These are phyloP conservation scores for Yamadazyma atlantica DNA, from an alignment of 1,139 yeast genomes.

Conservation along the genomic window DNA sequence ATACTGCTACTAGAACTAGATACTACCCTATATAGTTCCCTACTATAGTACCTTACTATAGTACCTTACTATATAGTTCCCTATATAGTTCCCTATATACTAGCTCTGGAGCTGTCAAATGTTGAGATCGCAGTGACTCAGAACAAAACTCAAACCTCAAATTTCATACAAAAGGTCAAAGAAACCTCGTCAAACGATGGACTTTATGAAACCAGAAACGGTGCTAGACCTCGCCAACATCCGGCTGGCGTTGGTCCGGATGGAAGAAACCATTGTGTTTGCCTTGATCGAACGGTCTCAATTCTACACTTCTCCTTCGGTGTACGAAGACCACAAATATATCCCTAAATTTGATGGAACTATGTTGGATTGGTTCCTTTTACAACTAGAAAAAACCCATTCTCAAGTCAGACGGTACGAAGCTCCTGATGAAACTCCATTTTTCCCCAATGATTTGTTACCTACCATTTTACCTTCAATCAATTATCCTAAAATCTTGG, in stretches of 20 bases:
- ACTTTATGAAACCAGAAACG: constrained; percentile 79
- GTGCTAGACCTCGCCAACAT: constrained; percentile 81
- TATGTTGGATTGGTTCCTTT: constrained; percentile 81
- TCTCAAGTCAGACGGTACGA: constrained; percentile 87
- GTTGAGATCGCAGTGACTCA: not conserved
- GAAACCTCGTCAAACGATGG: no score
- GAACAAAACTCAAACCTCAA: no score
- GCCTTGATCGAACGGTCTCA: constrained; percentile 91
- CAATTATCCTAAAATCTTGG: constrained; percentile 76
- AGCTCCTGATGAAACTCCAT: constrained; percentile 95
- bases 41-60: no score
- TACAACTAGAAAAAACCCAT: constrained; percentile 75
- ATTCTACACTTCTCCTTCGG: constrained; percentile 72
- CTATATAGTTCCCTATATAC: no score
- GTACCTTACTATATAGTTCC: no score
- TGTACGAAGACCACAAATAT: constrained; percentile 62
- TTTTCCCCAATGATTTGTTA: constrained; percentile 68
- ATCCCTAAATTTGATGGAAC: constrained; percentile 76
- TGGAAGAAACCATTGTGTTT: constrained; percentile 96
- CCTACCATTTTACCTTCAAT: constrained; percentile 76
- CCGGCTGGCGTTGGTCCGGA: constrained; percentile 78
- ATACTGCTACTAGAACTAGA: no score
- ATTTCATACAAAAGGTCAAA: no score
- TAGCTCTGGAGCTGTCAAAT: no score
- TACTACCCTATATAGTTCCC: no score